A percentile compares a stretch with the other conserved stretches of the same genome.
phyloP scores from a whole-genome alignment of 371 early-diverging fungal species.

The Mucor circinelloides region DNA sequence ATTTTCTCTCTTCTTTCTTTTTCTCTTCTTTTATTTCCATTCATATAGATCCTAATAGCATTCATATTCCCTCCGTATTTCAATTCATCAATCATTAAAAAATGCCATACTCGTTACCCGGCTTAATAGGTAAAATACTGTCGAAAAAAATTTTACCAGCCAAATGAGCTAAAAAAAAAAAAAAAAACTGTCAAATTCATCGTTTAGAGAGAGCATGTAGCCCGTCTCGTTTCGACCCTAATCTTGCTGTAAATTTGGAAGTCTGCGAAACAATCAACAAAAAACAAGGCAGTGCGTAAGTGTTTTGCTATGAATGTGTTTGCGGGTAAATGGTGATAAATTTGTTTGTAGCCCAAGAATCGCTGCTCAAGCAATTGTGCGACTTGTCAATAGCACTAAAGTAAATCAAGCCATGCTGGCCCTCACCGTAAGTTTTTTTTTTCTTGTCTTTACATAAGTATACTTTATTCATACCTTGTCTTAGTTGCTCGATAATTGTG shows the following conservation, averaged over 20 bases:
- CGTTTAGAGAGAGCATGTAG: conserved; percentile 80
- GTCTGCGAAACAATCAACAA: conserved; percentile 92
- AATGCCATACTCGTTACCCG: conserved; percentile 24
- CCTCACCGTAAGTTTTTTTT: conserved; percentile 56
- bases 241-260: conserved; percentile 87
- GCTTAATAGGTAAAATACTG: conserved; percentile 21
- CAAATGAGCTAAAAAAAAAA: neutral
- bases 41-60: neutral
- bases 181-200: neutral
- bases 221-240: conserved; percentile 71
- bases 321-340: neutral
- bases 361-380: conserved; percentile 82
- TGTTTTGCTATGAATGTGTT: neutral
- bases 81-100: neutral
- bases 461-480: neutral
- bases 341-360: conserved; percentile 70
- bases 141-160: neutral
- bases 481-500: conserved; percentile 89
- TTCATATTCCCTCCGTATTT: neutral
- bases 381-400: conserved; percentile 75
- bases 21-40: neutral
- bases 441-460: neutral
- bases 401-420: conserved; percentile 73
- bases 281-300: conserved; percentile 83
- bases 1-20: neutral